Conservation (phyloP, 192 early-diverging fungal genomes). For the Coemansia guatemalensis region DNA sequence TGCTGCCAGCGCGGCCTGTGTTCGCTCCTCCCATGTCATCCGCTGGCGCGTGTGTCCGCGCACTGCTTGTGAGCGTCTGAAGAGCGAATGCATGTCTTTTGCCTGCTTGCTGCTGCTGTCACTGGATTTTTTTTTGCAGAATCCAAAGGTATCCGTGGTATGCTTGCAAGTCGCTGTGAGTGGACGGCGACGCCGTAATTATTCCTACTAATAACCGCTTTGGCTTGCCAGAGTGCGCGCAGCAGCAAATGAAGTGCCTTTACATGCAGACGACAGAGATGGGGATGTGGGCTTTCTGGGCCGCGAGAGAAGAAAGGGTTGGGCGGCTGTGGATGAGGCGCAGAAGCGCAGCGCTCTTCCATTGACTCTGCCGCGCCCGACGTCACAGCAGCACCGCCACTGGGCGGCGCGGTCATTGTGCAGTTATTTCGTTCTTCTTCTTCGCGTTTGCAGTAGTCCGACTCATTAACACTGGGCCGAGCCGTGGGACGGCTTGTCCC, state of each 20-base stretch:
- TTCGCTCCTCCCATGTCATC: slow-evolving; percentile 47
- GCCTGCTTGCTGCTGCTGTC: not conserved
- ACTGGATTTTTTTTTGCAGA: not conserved
- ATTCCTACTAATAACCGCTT: not conserved
- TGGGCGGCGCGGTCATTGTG: not conserved
- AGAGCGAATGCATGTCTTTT: slow-evolving; percentile 32
- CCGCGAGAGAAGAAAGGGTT: not conserved
- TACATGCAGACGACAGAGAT: not conserved
- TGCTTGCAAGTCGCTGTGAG: not conserved
- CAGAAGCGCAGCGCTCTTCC: not conserved
- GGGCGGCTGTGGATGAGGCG: not conserved
- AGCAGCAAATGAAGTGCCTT: not conserved
- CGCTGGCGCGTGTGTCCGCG: slow-evolving; percentile 31
- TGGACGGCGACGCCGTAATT: not conserved
- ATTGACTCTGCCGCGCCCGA: not conserved
- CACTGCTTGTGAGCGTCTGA: slow-evolving; percentile 37
- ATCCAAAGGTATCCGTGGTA: not conserved
- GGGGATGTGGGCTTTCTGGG: not conserved
- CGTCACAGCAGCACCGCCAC: not conserved
- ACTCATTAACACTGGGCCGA: not conserved
- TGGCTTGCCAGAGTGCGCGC: no score
- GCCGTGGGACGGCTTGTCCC: no score
- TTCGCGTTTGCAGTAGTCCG: not conserved
- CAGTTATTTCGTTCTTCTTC: not conserved
- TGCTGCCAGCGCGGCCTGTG: slow-evolving; percentile 42